Conservation (phyloP, 257 asterid species). For the Lavandula angustifolia region DNA sequence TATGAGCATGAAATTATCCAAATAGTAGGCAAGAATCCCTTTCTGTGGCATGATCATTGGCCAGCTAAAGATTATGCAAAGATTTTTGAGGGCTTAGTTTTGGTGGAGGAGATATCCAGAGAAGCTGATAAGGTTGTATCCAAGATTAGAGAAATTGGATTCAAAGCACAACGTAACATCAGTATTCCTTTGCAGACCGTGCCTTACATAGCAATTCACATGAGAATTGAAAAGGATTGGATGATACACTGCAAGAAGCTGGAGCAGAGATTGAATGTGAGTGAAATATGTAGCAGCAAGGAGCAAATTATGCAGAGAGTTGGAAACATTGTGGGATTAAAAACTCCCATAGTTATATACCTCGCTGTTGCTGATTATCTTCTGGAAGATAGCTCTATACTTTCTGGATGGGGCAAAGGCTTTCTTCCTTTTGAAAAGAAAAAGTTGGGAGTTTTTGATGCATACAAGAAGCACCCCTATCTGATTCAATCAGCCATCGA, state of each 20-base stretch:
- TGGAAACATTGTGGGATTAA: slow-evolving; percentile 58
- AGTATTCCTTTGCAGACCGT: slow-evolving; percentile 15
- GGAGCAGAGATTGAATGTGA: slow-evolving; percentile 63
- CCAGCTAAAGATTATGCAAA: slow-evolving; percentile 77
- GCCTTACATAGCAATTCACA: slow-evolving; percentile 82
- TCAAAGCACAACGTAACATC: slow-evolving; percentile 25
- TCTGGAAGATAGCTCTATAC: slow-evolving; percentile 67
- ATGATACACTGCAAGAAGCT: slow-evolving; percentile 89
- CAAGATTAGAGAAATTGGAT: slow-evolving; percentile 56
- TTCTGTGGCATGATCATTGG: slow-evolving; percentile 97
- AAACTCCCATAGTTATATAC: slow-evolving; percentile 56
- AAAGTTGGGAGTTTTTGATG: slow-evolving; percentile 58
- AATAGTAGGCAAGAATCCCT: slow-evolving; percentile 81
- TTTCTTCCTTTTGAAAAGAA: slow-evolving; percentile 76
- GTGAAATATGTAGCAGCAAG: slow-evolving; percentile 78
- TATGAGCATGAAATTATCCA: slow-evolving; percentile 46
- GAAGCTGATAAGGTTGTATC: slow-evolving; percentile 85
- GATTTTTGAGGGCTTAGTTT: slow-evolving; percentile 72
- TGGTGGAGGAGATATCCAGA: slow-evolving; percentile 61
- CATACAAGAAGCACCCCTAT: slow-evolving; percentile 69
- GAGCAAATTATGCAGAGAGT: slow-evolving; percentile 70
- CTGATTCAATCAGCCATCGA: slow-evolving; percentile 86
- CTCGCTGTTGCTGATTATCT: slow-evolving; percentile 91
- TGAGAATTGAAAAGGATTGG: slow-evolving; percentile 98
- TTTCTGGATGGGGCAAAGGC: slow-evolving; percentile 75